Evolutionary conservation across 805 yeast species (phyloP).

Genomic region (Kodamaea fukazawae): DNA sequence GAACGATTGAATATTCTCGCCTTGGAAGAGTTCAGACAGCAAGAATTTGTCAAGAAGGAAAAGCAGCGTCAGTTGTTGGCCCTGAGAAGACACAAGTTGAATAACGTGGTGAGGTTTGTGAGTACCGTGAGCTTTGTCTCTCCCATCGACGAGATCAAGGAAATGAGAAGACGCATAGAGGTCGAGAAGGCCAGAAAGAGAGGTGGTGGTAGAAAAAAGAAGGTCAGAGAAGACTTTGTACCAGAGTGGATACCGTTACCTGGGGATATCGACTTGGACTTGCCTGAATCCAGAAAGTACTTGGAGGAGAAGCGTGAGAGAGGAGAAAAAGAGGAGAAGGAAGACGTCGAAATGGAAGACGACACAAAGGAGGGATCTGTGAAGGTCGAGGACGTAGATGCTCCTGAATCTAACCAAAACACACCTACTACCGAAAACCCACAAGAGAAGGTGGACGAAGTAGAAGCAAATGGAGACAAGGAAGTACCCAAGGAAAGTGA

Average conservation of each 20-base stretch:
- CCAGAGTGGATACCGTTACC: slow-evolving; percentile 22
- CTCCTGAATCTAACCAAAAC: too few species aligned
- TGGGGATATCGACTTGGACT: slow-evolving; percentile 27
- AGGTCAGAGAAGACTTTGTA: slow-evolving; percentile 4
- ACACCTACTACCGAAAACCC: too few species aligned
- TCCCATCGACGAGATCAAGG: slow-evolving; percentile 62
- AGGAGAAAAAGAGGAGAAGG: slow-evolving; percentile 11
- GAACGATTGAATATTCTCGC: slow-evolving; percentile 75
- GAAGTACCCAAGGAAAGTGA: slow-evolving; percentile 10
- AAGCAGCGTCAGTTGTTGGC: slow-evolving; percentile 70
- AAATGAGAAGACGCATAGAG: slow-evolving; percentile 29
- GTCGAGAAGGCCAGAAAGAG: slow-evolving; percentile 40
- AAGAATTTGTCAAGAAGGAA: slow-evolving; percentile 77
- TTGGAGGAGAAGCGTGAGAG: slow-evolving; percentile 23
- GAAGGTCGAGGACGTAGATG: too few species aligned
- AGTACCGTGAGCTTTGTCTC: slow-evolving; percentile 51
- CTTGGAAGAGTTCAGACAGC: slow-evolving; percentile 74
- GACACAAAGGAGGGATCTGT: too few species aligned
- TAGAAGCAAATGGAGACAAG: slow-evolving; percentile 2
- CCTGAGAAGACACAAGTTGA: slow-evolving; percentile 60
- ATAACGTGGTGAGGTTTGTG: slow-evolving; percentile 53
- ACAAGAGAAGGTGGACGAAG: slow-evolving; percentile 1
- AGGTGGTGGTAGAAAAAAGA: slow-evolving; percentile 14
- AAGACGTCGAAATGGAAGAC: neutral
- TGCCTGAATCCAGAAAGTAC: slow-evolving; percentile 28